A percentile compares a stretch with the other conserved stretches of the same genome.
Evolutionary conservation across 352 stramenopile species (phyloP).

Genomic region (Phytophthora syringae): DNA sequence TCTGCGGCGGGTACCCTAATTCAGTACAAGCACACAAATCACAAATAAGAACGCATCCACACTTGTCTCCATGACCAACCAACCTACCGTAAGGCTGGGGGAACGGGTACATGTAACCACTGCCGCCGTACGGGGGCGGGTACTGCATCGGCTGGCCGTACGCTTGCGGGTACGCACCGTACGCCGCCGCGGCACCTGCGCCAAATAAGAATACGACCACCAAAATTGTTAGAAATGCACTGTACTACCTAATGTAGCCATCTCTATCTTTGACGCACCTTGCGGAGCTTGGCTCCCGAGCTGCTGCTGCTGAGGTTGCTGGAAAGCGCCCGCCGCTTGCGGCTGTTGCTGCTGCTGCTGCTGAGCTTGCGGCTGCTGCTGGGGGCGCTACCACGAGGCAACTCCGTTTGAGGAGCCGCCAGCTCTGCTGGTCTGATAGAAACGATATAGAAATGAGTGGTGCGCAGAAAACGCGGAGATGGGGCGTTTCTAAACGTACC

Average conservation of each 20-base stretch:
- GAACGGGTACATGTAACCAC: constrained; percentile 89
- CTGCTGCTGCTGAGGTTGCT: constrained; percentile 43
- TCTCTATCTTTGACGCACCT: constrained; percentile 31
- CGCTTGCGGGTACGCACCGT: constrained; percentile 74
- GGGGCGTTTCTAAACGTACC: constrained; percentile 45
- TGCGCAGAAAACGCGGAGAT: neutral
- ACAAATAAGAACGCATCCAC: constrained; percentile 14
- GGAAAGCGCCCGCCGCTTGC: constrained; percentile 27
- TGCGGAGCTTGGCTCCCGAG: constrained; percentile 49
- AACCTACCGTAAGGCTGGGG: constrained; percentile 78
- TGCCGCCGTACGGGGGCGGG: constrained; percentile 69
- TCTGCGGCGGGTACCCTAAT: constrained; percentile 82
- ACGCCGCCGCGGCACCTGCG: constrained; percentile 46
- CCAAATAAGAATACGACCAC: no score
- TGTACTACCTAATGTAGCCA: no score
- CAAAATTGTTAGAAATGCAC: neutral
- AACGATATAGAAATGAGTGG: constrained; percentile 6
- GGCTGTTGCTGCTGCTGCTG: constrained; percentile 26
- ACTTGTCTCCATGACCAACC: neutral
- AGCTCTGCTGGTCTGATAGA: constrained; percentile 60
- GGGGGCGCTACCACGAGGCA: constrained; percentile 38
- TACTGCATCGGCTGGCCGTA: constrained; percentile 86
- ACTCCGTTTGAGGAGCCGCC: constrained; percentile 41
- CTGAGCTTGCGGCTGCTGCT: constrained; percentile 34
- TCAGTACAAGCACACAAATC: neutral